These are phyloP conservation scores for Penicillium brevicompactum DNA, from an alignment of 2,329 filamentous ascomycete genomes.

Conservation along the genomic window DNA sequence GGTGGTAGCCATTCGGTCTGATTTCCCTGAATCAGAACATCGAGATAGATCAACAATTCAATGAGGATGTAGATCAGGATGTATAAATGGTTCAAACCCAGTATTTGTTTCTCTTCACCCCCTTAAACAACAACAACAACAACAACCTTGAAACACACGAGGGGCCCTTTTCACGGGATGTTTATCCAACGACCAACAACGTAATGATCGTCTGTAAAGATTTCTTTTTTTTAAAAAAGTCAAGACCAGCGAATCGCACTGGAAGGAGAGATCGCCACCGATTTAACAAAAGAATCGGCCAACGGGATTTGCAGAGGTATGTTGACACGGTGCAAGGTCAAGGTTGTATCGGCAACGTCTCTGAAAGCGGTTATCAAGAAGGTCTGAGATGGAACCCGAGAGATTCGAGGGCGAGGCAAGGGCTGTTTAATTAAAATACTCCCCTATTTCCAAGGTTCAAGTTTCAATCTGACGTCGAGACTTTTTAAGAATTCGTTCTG, in stretches of 20 bases:
- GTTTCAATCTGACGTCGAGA: conserved; percentile 1
- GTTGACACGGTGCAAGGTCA: conserved; percentile 3
- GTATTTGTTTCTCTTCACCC: no score
- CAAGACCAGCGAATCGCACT: background rate
- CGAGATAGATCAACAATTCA: background rate
- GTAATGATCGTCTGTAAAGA: background rate
- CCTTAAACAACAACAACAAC: no score
- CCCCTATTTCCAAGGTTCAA: background rate
- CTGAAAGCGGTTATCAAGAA: conserved; percentile 6
- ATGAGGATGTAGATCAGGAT: background rate
- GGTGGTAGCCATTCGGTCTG: background rate
- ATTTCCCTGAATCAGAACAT: background rate
- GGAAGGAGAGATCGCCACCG: background rate
- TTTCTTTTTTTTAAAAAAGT: background rate
- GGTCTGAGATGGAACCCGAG: background rate
- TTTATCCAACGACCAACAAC: background rate
- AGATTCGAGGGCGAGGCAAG: conserved; percentile 11
- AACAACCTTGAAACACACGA: background rate
- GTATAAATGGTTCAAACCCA: background rate
- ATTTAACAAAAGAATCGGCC: background rate
- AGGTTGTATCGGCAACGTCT: background rate
- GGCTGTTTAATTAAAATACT: conserved; percentile 13
- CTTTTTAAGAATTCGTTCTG: background rate
- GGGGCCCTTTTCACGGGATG: background rate
- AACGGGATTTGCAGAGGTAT: background rate